Evolutionary conservation across 495 filamentous ascomycete genomes (phyloP).

Genomic region (Usnea hakonensis): DNA sequence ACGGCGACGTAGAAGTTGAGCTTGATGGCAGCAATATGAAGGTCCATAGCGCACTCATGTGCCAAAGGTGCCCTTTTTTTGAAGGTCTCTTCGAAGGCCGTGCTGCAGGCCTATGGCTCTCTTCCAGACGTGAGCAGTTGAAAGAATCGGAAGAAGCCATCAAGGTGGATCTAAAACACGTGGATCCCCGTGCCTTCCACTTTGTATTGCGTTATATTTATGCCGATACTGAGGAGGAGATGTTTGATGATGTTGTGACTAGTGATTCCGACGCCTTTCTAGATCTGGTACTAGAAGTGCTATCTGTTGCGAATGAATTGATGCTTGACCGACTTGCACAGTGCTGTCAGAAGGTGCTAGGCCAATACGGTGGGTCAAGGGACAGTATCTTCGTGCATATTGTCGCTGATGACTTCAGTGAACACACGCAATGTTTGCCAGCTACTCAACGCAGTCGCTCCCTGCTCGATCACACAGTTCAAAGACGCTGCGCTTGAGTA

Average conservation of each 20-base stretch:
- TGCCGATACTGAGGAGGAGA: slow-evolving; percentile 66
- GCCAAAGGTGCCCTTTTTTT: slow-evolving; percentile 88
- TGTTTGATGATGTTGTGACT: slow-evolving; percentile 71
- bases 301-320: slow-evolving; percentile 83
- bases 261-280: slow-evolving; percentile 72
- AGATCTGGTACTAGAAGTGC: slow-evolving; percentile 84
- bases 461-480: slow-evolving; percentile 74
- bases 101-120: slow-evolving; percentile 75
- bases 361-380: slow-evolving; percentile 65
- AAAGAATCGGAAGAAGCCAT: slow-evolving; percentile 42
- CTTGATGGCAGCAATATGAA: slow-evolving; percentile 57
- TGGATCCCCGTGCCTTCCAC: slow-evolving; percentile 60
- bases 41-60: slow-evolving; percentile 70
- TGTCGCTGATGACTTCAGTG: slow-evolving; percentile 39
- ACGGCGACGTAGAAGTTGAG: slow-evolving; percentile 68
- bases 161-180: slow-evolving; percentile 75
- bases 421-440: slow-evolving; percentile 79
- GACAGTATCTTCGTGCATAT: slow-evolving; percentile 26
- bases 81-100: slow-evolving; percentile 79
- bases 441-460: slow-evolving; percentile 73
- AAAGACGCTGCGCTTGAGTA: slow-evolving; percentile 87
- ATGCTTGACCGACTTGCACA: slow-evolving; percentile 90
- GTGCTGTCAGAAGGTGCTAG: slow-evolving; percentile 80
- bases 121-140: slow-evolving; percentile 49
- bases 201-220: slow-evolving; percentile 80